Conservation (phyloP, 768 basidiomycete species). For the Candolleomyces eurysporus region DNA sequence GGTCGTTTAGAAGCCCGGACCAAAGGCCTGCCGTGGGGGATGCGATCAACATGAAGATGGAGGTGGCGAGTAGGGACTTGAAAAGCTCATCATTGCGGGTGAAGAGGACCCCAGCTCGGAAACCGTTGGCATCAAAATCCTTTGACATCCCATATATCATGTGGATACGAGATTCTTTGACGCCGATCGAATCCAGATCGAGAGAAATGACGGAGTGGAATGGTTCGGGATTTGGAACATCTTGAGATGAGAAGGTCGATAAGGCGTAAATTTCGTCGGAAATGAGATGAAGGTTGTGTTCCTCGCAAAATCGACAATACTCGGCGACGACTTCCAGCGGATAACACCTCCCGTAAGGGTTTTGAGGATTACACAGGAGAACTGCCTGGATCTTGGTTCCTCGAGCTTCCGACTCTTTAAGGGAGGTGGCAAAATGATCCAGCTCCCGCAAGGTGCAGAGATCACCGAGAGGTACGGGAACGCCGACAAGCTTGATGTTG, state of each 20-base stretch:
- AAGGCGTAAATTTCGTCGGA: conserved; percentile 29
- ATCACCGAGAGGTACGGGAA: conserved; percentile 4
- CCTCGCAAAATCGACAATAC: conserved; percentile 16
- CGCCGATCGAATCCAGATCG: conserved; percentile 15
- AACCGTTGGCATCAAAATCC: conserved; percentile 26
- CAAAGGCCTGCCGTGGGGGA: conserved; percentile 21
- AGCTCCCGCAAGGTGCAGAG: conserved; percentile 15
- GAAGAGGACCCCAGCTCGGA: conserved; percentile 23
- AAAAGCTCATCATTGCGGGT: conserved; percentile 16
- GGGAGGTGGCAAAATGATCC: conserved; percentile 15
- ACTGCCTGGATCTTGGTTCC: conserved; percentile 20
- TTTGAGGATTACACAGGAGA: conserved; percentile 29
- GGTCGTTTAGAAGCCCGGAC: conserved; percentile 20
- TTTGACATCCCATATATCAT: conserved; percentile 29
- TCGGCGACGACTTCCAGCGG: conserved; percentile 17
- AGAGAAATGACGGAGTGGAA: conserved; percentile 23
- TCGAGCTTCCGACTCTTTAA: conserved; percentile 11
- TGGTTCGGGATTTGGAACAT: conserved; percentile 15
- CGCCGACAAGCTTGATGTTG: conserved; percentile 9
- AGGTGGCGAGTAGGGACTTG: conserved; percentile 14
- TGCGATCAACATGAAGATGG: conserved; percentile 18
- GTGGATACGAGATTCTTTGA: conserved; percentile 22
- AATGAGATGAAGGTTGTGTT: conserved; percentile 25
- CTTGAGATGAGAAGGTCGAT: conserved; percentile 19
- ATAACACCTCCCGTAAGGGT: conserved; percentile 23